phyloP scores from a whole-genome alignment of 495 filamentous ascomycete genomes.

The Copromyces sp. region DNA sequence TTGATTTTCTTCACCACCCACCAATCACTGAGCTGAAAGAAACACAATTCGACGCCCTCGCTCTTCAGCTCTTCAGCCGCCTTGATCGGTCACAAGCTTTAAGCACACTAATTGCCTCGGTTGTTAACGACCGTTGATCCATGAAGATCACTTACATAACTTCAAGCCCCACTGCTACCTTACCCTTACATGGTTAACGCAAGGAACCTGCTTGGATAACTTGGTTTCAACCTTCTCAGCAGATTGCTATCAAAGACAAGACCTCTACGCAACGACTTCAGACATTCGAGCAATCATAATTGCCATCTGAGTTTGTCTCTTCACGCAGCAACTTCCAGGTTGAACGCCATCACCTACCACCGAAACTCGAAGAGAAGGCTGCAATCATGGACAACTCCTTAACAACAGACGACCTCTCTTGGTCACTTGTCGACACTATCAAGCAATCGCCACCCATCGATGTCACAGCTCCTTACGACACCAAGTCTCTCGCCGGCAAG shows the following conservation, averaged over 20 bases:
- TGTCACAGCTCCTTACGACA: conserved; percentile 25
- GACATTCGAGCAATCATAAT: neutral
- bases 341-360: neutral
- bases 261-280: neutral
- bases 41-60: neutral
- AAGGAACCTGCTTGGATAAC: neutral
- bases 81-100: neutral
- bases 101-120: neutral
- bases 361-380: neutral
- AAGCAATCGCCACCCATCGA: conserved; percentile 29
- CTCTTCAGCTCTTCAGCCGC: neutral
- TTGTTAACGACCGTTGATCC: neutral
- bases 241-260: neutral
- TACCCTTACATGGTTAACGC: neutral
- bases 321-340: neutral
- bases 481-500: conserved; percentile 28
- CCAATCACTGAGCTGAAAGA: neutral
- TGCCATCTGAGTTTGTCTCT: neutral
- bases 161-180: neutral
- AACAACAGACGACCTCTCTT: conserved; percentile 7
- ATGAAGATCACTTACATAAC: neutral
- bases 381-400: conserved; percentile 4
- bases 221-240: neutral
- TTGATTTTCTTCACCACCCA: neutral
- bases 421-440: conserved; percentile 12